A percentile compares a stretch with the other conserved stretches of the same genome.
phyloP scores from a whole-genome alignment of 345 rosid genomes.

The Cardamine chenopodiifolia region DNA sequence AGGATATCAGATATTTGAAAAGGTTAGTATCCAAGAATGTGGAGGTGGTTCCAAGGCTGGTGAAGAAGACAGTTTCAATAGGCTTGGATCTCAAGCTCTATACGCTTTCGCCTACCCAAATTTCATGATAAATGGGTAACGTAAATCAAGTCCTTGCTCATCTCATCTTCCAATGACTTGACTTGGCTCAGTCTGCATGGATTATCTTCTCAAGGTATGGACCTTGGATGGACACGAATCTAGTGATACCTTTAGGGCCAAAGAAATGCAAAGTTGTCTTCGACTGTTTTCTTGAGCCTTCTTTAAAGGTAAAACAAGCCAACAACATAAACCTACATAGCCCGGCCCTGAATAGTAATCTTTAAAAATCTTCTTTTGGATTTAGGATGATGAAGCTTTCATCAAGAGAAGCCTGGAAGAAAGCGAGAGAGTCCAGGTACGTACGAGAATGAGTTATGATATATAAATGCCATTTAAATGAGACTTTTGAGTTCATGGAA shows the following conservation, averaged over 20 bases:
- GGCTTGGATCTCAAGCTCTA: slow-evolving; percentile 79
- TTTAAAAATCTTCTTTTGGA: background rate
- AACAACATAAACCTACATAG: background rate
- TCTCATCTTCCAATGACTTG: background rate
- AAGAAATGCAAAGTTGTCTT: slow-evolving; percentile 76
- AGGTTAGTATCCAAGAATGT: slow-evolving; percentile 84
- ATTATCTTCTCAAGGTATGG: slow-evolving; percentile 60
- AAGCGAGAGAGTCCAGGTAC: slow-evolving; percentile 83
- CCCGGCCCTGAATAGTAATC: background rate
- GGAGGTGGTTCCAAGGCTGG: slow-evolving; percentile 53
- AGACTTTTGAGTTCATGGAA: slow-evolving; percentile 19
- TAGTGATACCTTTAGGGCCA: slow-evolving; percentile 75
- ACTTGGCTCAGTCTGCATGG: slow-evolving; percentile 4
- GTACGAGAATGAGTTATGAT: slow-evolving; percentile 29
- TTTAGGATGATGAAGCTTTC: slow-evolving; percentile 62
- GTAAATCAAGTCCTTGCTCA: background rate
- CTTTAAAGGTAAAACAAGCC: slow-evolving; percentile 53
- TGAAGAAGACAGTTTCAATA: slow-evolving; percentile 42
- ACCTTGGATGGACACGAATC: slow-evolving; percentile 98
- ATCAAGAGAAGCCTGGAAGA: slow-evolving; percentile 65
- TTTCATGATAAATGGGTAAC: slow-evolving; percentile 90
- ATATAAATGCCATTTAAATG: background rate
- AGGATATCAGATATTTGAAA: slow-evolving; percentile 58
- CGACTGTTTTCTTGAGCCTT: slow-evolving; percentile 78
- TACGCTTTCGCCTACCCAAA: slow-evolving; percentile 92